phyloP scores from a whole-genome alignment of 1,284 basidiomycete species.

The Ganoderma boninense region DNA sequence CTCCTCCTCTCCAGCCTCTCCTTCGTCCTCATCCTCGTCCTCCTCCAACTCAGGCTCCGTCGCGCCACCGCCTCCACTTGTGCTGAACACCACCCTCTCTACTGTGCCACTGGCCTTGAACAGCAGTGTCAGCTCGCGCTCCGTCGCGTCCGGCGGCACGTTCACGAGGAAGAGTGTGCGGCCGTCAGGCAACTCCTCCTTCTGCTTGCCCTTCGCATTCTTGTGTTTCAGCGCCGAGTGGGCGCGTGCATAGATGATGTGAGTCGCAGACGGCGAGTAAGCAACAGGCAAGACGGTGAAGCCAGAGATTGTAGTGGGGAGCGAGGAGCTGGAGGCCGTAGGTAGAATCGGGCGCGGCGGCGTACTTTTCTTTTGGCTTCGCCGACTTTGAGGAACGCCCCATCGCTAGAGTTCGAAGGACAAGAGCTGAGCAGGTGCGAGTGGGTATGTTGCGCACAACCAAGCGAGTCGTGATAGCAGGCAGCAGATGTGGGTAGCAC shows the following conservation, averaged over 20 bases:
- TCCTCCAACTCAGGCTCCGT: slow-evolving; percentile 41
- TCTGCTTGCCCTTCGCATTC: slow-evolving; percentile 35
- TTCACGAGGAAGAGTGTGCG: slow-evolving; percentile 90
- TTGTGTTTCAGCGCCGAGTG: slow-evolving; percentile 57
- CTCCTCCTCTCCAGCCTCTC: slow-evolving; percentile 49
- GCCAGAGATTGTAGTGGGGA: slow-evolving; percentile 49
- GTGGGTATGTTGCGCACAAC: neutral
- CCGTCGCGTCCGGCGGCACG: slow-evolving; percentile 84
- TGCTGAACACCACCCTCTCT: slow-evolving; percentile 75
- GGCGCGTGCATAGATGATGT: slow-evolving; percentile 68
- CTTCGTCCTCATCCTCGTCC: slow-evolving; percentile 44
- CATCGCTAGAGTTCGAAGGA: slow-evolving; percentile 3
- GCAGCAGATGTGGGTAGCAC: neutral
- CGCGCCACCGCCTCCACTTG: slow-evolving; percentile 42
- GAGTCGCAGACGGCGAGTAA: slow-evolving; percentile 62
- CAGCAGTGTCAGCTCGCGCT: slow-evolving; percentile 75
- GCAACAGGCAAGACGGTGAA: slow-evolving; percentile 68
- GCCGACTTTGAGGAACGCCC: slow-evolving; percentile 15
- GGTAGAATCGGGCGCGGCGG: neutral
- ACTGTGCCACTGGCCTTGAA: slow-evolving; percentile 82
- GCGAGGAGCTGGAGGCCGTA: slow-evolving; percentile 19
- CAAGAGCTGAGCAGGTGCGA: neutral
- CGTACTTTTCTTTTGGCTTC: slow-evolving; percentile 12
- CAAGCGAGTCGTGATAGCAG: neutral
- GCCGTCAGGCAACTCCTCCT: slow-evolving; percentile 60